These are phyloP conservation scores for Penicillium sp. DNA, from an alignment of 2,329 filamentous ascomycete species.

Conservation along the genomic window DNA sequence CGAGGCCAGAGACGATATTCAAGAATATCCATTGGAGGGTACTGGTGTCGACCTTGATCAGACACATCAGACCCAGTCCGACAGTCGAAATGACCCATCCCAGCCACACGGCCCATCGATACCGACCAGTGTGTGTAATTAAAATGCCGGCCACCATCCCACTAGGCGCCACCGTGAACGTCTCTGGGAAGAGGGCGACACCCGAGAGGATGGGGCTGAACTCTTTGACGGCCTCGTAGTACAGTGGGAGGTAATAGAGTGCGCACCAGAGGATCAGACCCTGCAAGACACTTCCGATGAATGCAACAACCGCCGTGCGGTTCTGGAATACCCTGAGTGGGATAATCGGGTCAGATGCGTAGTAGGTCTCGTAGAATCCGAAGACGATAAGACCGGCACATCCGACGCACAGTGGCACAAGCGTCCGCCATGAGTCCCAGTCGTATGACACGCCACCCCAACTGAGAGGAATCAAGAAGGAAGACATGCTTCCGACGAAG, in stretches of 20 bases:
- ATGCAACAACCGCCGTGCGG: conserved; percentile 49
- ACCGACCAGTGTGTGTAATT: conserved; percentile 55
- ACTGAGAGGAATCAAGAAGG: conserved; percentile 59
- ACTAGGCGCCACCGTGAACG: conserved; percentile 61
- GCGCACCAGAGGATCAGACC: conserved; percentile 50
- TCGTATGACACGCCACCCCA: conserved; percentile 64
- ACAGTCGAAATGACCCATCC: conserved; percentile 61
- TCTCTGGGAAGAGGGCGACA: conserved; percentile 57
- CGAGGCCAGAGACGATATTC: conserved; percentile 57
- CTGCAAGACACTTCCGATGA: conserved; percentile 55
- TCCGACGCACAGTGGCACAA: conserved; percentile 60
- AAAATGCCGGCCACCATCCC: conserved; percentile 49
- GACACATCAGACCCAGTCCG: conserved; percentile 51
- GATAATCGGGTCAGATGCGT: conserved; percentile 52
- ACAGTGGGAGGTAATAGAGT: conserved; percentile 53
- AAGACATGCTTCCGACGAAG: conserved; percentile 58
- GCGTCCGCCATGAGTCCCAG: conserved; percentile 60
- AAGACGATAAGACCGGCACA: conserved; percentile 51
- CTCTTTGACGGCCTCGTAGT: conserved; percentile 48
- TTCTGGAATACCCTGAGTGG: conserved; percentile 46
- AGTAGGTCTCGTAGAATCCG: conserved; percentile 52
- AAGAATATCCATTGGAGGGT: conserved; percentile 58
- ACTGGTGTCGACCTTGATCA: conserved; percentile 44
- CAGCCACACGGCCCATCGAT: conserved; percentile 58
- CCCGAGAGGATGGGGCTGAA: conserved; percentile 54